Base-by-base conservation (phyloP, 352 stramenopile genomes). In the Albugo candida region DNA sequence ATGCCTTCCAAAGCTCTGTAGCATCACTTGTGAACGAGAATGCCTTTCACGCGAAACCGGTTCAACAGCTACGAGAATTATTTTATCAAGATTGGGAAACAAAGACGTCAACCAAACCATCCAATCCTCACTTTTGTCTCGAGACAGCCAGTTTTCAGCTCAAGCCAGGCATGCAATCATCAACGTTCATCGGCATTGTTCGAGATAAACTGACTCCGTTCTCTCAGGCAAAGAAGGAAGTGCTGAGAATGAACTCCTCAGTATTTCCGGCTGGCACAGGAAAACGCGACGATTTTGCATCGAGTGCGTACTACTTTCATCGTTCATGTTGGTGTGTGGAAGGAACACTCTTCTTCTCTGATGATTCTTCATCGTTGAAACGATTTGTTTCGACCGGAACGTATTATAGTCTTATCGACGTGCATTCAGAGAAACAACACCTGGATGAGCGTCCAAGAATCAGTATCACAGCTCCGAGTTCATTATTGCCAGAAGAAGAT, bases 1-100 rank as follows among this genome's bases (percentile, higher is more conserved):
- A 76, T 13, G 65, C 80, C 0, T 84, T 87, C 53, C 70, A 84
- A 56, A 62, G 64, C 0, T 61, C 64, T 1, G 50, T 84, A 12
- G 69, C 68, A 17, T 49, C 66, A 14, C 46, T 87, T 1, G 56
- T 84, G 1, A 63, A 56, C 0, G 41, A 77, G 0, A 67, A 84
- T 42, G 64, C 60, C 11, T 83, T 85, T 19, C 59, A 82, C 35
- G 75, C 58, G 43, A 54, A 45, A 0, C 72, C 84, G 47, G 78
- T 77, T 54, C 60, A 61, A 13, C 51, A 58, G 0, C 82, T 81
- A 38, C 67, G 75, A 14, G 52, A 70, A 1, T 19, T 45, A 1
- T 58, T 77, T 35, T 84, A 64, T 27, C 62, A 52, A 1, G 19
- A 58, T 0, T 87, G 74, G 74, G 47, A 53, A 4, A 21, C 18